phyloP scores from a whole-genome alignment of 768 basidiomycete genomes.

The Boletus speciosus region DNA sequence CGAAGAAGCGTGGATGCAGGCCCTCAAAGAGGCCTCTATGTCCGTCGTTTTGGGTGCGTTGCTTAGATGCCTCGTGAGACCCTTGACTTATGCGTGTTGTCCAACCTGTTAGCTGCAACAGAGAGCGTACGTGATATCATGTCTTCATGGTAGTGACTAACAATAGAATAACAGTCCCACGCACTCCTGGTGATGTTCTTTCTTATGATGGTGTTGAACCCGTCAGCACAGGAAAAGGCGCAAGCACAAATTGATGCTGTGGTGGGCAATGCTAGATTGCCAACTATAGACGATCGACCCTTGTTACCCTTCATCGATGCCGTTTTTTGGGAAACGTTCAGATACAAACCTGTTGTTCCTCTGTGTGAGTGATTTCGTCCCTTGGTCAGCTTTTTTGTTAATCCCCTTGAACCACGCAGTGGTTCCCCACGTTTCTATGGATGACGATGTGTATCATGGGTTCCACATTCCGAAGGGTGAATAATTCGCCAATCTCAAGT shows the following conservation, averaged over 20 bases:
- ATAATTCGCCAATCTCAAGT: neutral
- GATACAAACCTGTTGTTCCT: neutral
- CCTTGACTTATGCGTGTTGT: neutral
- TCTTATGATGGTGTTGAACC: slow-evolving; percentile 7
- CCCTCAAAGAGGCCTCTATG: slow-evolving; percentile 6
- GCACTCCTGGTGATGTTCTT: slow-evolving; percentile 4
- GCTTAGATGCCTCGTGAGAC: neutral
- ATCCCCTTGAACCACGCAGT: slow-evolving; percentile 2
- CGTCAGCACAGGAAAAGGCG: slow-evolving; percentile 1
- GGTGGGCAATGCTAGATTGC: slow-evolving; percentile 3
- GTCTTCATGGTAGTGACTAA: neutral
- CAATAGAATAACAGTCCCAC: neutral
- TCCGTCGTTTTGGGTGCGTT: slow-evolving; percentile 8
- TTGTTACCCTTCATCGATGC: slow-evolving; percentile 8
- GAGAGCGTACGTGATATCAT: neutral
- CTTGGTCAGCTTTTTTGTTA: neutral
- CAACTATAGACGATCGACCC: slow-evolving; percentile 9
- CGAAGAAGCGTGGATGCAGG: slow-evolving; percentile 1
- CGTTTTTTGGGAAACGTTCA: slow-evolving; percentile 1
- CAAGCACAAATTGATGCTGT: slow-evolving; percentile 9
- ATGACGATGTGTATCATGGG: slow-evolving; percentile 41
- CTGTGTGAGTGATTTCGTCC: neutral
- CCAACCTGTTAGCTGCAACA: neutral
- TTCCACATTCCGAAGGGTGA: slow-evolving; percentile 46
- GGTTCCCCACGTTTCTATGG: slow-evolving; percentile 27